Evolutionary conservation across 345 rosid genomes (phyloP), one percentile per base, ranked within the genome.

Genomic region (Linum usitatissimum): DNA sequence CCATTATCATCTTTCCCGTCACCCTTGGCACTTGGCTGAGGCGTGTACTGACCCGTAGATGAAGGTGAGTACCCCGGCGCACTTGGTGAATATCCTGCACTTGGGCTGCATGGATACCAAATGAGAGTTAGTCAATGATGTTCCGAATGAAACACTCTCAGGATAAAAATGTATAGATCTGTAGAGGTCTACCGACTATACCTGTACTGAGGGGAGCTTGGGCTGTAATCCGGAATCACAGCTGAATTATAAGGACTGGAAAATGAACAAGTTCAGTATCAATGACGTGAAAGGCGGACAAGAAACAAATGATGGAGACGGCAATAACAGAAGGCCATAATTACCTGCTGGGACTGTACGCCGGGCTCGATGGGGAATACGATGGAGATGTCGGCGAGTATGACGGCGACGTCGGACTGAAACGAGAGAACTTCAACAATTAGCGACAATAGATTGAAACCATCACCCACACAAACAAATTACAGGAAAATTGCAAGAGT

Each of bases 321-420:
- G 15, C n/a, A 54, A 53, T 30, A 64, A 8, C 9, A 36, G 14
- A 21, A 13, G 63, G 28, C 38, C 53, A 9, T 42, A 59, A 5
- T 71, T 75, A 93, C 96, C 96, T 90, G 96, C 90, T 84, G 30
- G 99, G 99, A 74, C 91, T 87, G 77, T 84, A 87, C 48, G 96
- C 70, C 38, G 99, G 96, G 72, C 88, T 87, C 23, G 99, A 84
- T 67, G 96, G 91, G 2, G 97, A 93, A 70, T 90, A 90, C 5
- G 96, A 78, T 28, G 96, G 97, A 67, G 99, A 89, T 13, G 98
- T 85, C 3, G 97, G 98, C 7, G 98, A 92, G 76, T 87, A 86
- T 0, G 97, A 87, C 8, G 96, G 89, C 0, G 96, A 90, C 10
- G 99, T 84, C 0, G 97, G 99, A 71, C 97, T 93, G 84, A 73